Evolutionary conservation across 1,284 basidiomycete species (phyloP), one percentile per base, ranked within the genome.

Genomic region (Rhodotorula sp.): DNA sequence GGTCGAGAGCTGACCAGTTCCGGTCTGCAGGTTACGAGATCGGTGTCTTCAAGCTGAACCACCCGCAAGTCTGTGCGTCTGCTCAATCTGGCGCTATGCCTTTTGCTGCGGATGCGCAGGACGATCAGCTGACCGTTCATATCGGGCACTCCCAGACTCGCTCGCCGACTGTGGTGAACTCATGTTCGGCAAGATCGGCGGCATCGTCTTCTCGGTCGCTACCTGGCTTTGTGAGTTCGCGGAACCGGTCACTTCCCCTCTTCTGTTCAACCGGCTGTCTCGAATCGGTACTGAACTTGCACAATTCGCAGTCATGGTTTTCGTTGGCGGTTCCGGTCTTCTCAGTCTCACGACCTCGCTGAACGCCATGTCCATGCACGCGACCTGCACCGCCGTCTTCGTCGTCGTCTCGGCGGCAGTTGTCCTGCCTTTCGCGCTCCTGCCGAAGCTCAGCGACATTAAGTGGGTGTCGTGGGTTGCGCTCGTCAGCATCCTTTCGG

Each of bases 291-390:
- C 53, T 23, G 52, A 27, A 7, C 27, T 34, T 1, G 10, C 53
- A 8, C 49, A 14, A 5, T 12, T n/a, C 44, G 8, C 57, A 68
- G 68, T 64, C 66, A 48, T 59, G 41, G n/a, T 55, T 42, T 57
- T 41, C 42, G 42, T 67, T 7, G 34, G 41, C 63, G 69, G 65
- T 42, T 76, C 46, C 12, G 68, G 60, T 44, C 75, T 80, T 34
- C 66, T 82, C 42, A 75, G 77, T 21, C 71, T 82, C 57, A 78
- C 81, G 14, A 80, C 82, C 56, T 80, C 82, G 0, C 75, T 83
- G 60, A 83, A 83, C 79, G 80, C 82, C 44, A 72, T 83, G 60
- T 67, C 70, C 27, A 49, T 68, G 12, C 75, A 76, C 56, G 73
- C 58, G 21, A 61, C 75, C 21, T 77, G 75, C 64, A 76, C 75